These are phyloP conservation scores for Jatropha curcas DNA, from an alignment of 345 rosid species.

Conservation along the genomic window DNA sequence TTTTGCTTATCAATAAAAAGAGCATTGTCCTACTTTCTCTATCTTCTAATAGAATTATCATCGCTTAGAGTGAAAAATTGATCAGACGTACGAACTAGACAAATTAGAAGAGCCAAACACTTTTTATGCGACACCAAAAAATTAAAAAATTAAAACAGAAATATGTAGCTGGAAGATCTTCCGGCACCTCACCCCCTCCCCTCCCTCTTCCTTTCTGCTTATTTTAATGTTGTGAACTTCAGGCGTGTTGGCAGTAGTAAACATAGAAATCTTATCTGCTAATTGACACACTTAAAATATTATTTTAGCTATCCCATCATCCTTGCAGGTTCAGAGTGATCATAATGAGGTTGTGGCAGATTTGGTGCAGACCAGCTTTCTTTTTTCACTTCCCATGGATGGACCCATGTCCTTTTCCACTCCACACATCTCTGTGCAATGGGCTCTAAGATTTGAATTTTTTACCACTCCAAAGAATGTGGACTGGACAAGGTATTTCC, in stretches of 20 bases:
- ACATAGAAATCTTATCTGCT: slow-evolving; percentile 1
- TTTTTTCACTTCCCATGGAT: slow-evolving; percentile 89
- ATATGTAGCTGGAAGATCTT: no score
- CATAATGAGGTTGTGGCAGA: slow-evolving; percentile 95
- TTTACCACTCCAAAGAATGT: slow-evolving; percentile 74
- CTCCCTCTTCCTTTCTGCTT: neutral
- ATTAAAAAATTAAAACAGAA: no score
- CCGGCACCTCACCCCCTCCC: neutral
- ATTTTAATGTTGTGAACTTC: slow-evolving; percentile 6
- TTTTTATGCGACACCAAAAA: neutral
- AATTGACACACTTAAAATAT: neutral
- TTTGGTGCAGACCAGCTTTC: slow-evolving; percentile 92
- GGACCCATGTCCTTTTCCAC: slow-evolving; percentile 98
- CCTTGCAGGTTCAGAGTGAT: slow-evolving; percentile 82
- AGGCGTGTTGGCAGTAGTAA: neutral
- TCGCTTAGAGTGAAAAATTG: neutral
- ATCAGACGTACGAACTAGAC: neutral
- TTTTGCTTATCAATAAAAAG: neutral
- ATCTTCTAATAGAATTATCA: neutral
- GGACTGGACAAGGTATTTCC: slow-evolving; percentile 72
- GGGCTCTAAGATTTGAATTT: slow-evolving; percentile 94
- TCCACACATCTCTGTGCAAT: slow-evolving; percentile 71
- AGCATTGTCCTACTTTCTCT: neutral
- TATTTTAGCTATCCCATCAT: slow-evolving; percentile 14
- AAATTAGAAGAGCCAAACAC: neutral